Conservation (phyloP, 2,329 filamentous ascomycete genomes). For the Thermothelomyces thermophilus region DNA sequence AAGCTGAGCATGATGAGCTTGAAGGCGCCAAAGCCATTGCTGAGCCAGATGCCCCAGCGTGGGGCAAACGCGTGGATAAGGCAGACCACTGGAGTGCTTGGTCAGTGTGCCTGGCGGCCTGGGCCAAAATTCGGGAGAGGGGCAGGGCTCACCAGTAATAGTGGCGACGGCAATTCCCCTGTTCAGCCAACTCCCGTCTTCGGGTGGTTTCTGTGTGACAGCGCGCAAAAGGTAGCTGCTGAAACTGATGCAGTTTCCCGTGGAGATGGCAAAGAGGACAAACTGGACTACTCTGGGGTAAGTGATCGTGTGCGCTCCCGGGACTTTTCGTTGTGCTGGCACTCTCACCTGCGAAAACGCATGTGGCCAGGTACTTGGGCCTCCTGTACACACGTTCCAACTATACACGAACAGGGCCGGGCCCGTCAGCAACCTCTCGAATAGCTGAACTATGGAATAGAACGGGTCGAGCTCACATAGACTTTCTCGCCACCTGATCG, state of each 20-base stretch:
- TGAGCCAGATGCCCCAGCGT: constrained; percentile 30
- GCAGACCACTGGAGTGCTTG: constrained; percentile 25
- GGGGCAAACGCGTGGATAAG: constrained; percentile 33
- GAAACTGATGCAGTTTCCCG: constrained; percentile 31
- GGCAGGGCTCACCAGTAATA: constrained; percentile 23
- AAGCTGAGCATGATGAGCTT: constrained; percentile 31
- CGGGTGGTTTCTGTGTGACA: constrained; percentile 20
- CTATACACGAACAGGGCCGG: constrained; percentile 8
- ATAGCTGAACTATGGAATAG: neutral
- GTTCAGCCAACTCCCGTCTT: constrained; percentile 28
- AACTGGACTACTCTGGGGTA: constrained; percentile 27
- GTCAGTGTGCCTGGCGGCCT: neutral
- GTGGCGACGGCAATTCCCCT: constrained; percentile 31
- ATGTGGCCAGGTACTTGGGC: constrained; percentile 31
- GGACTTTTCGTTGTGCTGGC: neutral
- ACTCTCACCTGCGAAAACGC: constrained; percentile 29
- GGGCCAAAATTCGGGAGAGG: neutral
- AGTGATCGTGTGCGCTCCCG: neutral
- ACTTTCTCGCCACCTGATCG: constrained; percentile 35
- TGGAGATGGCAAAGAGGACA: constrained; percentile 32
- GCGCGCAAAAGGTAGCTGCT: constrained; percentile 30
- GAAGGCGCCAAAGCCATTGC: constrained; percentile 32
- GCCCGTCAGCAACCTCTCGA: neutral
- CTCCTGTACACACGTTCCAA: constrained; percentile 30
- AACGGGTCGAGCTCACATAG: constrained; percentile 32